Conservation (phyloP, 2,329 filamentous ascomycete species). For the Graphilbum fragrans region DNA sequence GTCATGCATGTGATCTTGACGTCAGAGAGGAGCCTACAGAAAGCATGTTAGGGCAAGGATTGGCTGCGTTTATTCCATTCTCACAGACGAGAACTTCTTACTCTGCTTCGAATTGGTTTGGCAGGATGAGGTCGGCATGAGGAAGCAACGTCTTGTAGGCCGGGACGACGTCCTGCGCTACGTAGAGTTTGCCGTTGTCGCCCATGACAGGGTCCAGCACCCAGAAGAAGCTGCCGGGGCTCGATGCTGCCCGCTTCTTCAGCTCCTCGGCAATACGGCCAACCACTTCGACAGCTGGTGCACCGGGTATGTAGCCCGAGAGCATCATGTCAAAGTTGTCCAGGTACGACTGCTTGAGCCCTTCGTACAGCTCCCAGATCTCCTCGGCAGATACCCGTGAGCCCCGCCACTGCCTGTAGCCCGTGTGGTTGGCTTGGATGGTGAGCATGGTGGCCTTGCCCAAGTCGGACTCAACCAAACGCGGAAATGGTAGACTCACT, state of each 20-base stretch:
- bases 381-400: slow-evolving; percentile 71
- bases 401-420: slow-evolving; percentile 80
- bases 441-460: too few species aligned
- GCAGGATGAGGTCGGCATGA: slow-evolving; percentile 81
- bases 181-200: slow-evolving; percentile 84
- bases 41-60: too few species aligned
- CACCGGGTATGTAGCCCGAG: slow-evolving; percentile 87
- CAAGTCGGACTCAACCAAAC: too few species aligned
- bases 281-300: slow-evolving; percentile 70
- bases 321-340: slow-evolving; percentile 90
- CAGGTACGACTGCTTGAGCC: slow-evolving; percentile 71
- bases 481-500: slow-evolving; percentile 50
- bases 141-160: slow-evolving; percentile 72
- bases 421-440: slow-evolving; percentile 97
- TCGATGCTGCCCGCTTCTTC: slow-evolving; percentile 48
- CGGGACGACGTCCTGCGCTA: slow-evolving; percentile 81
- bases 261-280: slow-evolving; percentile 76
- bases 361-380: slow-evolving; percentile 73
- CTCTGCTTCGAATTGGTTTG: slow-evolving; percentile 97
- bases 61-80: too few species aligned
- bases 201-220: slow-evolving; percentile 98
- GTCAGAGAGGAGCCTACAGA: slow-evolving; percentile 63
- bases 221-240: slow-evolving; percentile 85
- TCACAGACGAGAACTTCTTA: slow-evolving; percentile 22
- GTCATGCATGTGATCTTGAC: slow-evolving; percentile 67